Conservation (phyloP, 1,284 basidiomycete genomes). For the Ceratobasidium sp. region DNA sequence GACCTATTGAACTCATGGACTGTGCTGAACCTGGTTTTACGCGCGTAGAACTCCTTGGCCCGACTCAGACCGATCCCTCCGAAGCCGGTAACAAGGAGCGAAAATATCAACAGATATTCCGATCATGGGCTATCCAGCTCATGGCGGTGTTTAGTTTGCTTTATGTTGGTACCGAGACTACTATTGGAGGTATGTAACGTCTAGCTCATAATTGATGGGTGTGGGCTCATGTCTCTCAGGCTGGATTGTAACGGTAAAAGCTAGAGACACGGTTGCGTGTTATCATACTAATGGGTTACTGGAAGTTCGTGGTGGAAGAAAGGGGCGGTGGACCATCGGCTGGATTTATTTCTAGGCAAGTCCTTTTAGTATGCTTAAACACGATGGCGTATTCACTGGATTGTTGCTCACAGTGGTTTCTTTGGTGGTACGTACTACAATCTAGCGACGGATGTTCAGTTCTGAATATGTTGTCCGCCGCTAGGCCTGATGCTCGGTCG, state of each 20-base stretch:
- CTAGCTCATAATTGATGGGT: too few species aligned
- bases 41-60: conserved; percentile 24
- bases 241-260: conserved; percentile 65
- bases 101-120: conserved; percentile 47
- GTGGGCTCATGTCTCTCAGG: conserved; percentile 54
- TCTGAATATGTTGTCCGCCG: not conserved
- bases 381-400: conserved; percentile 52
- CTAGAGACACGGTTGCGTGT: not conserved
- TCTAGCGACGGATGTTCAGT: not conserved
- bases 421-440: conserved; percentile 59
- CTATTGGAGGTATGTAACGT: conserved; percentile 56
- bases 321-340: conserved; percentile 64
- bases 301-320: conserved; percentile 60
- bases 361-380: conserved; percentile 48
- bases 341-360: conserved; percentile 63
- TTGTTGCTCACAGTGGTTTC: conserved; percentile 54
- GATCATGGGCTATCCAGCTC: conserved; percentile 56
- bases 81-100: conserved; percentile 25
- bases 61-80: conserved; percentile 6
- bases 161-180: conserved; percentile 66
- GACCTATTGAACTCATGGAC: not conserved
- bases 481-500: conserved; percentile 71
- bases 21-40: not conserved
- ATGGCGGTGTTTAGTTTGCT: conserved; percentile 63
- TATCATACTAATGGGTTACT: not conserved